Evolutionary conservation across 345 rosid genomes (phyloP), one percentile per base, ranked within the genome.

Genomic region (Geranium brycei): DNA sequence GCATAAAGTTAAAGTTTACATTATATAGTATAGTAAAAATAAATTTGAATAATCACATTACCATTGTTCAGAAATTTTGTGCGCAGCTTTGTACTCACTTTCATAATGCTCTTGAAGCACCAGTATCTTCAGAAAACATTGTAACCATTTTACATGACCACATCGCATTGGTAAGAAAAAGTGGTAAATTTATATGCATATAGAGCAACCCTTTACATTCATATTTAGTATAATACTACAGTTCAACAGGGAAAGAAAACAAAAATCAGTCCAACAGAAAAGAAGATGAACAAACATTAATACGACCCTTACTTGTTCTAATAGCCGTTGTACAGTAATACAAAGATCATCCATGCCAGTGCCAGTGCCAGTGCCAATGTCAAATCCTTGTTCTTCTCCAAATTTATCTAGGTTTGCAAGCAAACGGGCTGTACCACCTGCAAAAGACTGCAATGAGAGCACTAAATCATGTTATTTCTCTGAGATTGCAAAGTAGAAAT

Each of bases 391-490:
- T 75, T 87, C 87, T 38, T 87, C 95, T 62, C 83, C 77, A 65
- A 87, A 80, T 62, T 87, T 87, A 79, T 87, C 95, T 3, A 91
- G 95, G 67, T 85, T 88, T 71, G 85, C 91, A 63, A 85, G 78
- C 60, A 87, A 57, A 78, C 83, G 85, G 62, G 85, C 8, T 67
- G 85, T 31, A 32, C 83, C 73, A 83, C 85, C 83, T 70, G 91
- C 91, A 80, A 85, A 87, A 14, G 95, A 87, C 91, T 87, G 82
- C 63, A 79, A 69, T 64, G 62, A 19, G 14, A 41, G 31, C 11
- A 38, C 15, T 16, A 65, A 65, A 66, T 61, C 32, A 60, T 31
- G 17, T 62, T 15, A 69, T 40, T 32, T 17, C 60, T 16, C 53
- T 19, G 41, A 13, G 12, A 35, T 35, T 13, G 38, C 18, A 3